Conservation (phyloP, 2,329 filamentous ascomycete genomes). For the Fusarium brevicatenulatum region DNA sequence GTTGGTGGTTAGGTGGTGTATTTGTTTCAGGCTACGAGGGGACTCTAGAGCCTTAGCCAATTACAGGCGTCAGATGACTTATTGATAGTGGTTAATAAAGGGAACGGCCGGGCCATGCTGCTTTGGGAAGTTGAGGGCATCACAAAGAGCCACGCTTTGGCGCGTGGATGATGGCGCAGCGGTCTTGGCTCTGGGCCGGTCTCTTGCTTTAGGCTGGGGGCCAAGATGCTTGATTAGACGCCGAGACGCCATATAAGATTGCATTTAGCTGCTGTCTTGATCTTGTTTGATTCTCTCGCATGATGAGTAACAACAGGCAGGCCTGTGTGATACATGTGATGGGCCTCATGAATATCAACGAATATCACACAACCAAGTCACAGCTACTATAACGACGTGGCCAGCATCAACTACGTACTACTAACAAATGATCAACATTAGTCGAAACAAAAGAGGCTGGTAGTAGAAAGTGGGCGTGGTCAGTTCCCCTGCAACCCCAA, state of each 20-base stretch:
- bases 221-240: slow-evolving; percentile 30
- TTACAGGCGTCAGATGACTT: slow-evolving; percentile 22
- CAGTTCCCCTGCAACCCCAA: slow-evolving; percentile 7
- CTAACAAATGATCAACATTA: not conserved
- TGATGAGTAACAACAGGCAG: not conserved
- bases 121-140: slow-evolving; percentile 19
- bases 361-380: not conserved
- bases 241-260: slow-evolving; percentile 25
- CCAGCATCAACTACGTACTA: not conserved
- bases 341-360: not conserved
- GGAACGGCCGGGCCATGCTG: slow-evolving; percentile 7
- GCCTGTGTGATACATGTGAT: not conserved
- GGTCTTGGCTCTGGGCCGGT: slow-evolving; percentile 10
- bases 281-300: not conserved
- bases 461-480: not conserved
- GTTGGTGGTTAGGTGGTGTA: slow-evolving; percentile 11
- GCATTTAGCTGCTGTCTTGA: not conserved
- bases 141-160: slow-evolving; percentile 29
- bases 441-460: slow-evolving; percentile 18
- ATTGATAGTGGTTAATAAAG: slow-evolving; percentile 3
- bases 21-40: slow-evolving; percentile 35
- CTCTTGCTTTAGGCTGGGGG: slow-evolving; percentile 1
- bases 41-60: slow-evolving; percentile 11
- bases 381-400: slow-evolving; percentile 5
- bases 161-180: slow-evolving; percentile 25